Percentiles rank a stretch among this genome's conserved stretches.
phyloP scores from a whole-genome alignment of 2,329 filamentous ascomycete species.

The Fusarium sambucinum region DNA sequence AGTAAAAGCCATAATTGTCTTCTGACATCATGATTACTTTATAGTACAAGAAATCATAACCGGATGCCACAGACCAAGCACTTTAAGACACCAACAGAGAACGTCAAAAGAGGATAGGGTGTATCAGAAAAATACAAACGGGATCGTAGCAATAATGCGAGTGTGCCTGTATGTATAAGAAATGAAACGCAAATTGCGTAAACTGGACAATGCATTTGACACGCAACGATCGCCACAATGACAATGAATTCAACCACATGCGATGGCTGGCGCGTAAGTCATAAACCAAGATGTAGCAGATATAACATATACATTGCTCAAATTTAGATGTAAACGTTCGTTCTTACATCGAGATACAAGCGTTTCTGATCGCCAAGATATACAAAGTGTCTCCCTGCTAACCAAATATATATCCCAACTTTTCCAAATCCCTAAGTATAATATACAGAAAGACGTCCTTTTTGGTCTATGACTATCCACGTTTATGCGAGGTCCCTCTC shows the following conservation, averaged over 20 bases:
- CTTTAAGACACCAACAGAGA: too few species aligned
- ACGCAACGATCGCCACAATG: background rate
- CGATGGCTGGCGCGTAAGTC: background rate
- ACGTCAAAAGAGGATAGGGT: too few species aligned
- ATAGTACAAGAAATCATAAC: too few species aligned
- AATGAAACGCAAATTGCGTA: background rate
- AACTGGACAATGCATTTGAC: background rate
- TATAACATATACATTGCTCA: too few species aligned
- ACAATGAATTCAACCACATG: background rate
- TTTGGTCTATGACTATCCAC: background rate
- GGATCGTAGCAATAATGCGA: too few species aligned
- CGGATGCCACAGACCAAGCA: too few species aligned
- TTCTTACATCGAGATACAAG: background rate
- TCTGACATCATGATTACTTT: too few species aligned
- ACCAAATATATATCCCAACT: background rate
- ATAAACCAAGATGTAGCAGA: too few species aligned
- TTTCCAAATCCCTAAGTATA: slow-evolving; percentile 1
- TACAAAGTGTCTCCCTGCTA: background rate
- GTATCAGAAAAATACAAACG: too few species aligned
- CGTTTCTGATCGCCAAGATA: background rate
- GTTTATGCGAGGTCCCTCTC: background rate
- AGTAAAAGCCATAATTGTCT: too few species aligned
- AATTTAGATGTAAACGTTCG: too few species aligned
- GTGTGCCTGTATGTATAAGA: too few species aligned
- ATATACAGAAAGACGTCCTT: slow-evolving; percentile 1